These are phyloP conservation scores for Oleoguttula mirabilis DNA, from an alignment of 495 filamentous ascomycete genomes.

Conservation along the genomic window DNA sequence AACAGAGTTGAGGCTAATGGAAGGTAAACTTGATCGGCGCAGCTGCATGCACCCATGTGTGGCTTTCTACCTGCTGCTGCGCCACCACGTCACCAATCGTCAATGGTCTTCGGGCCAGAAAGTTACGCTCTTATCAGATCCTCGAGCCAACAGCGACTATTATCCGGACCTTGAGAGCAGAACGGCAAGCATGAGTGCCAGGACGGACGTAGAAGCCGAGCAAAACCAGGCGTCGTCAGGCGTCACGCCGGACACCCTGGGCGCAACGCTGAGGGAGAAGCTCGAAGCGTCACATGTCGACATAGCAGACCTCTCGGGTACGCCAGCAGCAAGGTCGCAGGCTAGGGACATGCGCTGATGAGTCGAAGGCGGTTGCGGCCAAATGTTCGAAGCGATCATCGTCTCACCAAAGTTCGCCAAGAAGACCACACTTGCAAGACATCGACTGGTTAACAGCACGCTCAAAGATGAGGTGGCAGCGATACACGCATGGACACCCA, in stretches of 20 bases:
- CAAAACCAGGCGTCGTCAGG: constrained; percentile 34
- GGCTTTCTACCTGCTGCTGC: too few relatives aligned
- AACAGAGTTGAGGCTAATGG: too few relatives aligned
- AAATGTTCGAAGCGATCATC: constrained; percentile 84
- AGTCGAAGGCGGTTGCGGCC: constrained; percentile 79
- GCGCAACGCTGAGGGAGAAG: constrained; percentile 53
- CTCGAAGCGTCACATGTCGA: constrained; percentile 77
- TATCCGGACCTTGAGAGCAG: not conserved
- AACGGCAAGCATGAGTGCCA: not conserved
- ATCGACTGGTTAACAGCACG: constrained; percentile 76
- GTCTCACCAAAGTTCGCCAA: constrained; percentile 78
- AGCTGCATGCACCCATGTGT: too few relatives aligned
- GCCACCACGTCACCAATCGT: too few relatives aligned
- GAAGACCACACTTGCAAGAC: constrained; percentile 76
- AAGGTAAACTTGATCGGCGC: too few relatives aligned
- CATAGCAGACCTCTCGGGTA: constrained; percentile 89
- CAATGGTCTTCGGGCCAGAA: too few relatives aligned
- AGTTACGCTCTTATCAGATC: too few relatives aligned
- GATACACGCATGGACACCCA: constrained; percentile 98
- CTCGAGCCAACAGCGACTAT: too few relatives aligned
- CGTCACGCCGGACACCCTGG: constrained; percentile 59
- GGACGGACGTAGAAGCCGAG: constrained; percentile 37
- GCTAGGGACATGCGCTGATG: not conserved
- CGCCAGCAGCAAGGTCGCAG: constrained; percentile 5
- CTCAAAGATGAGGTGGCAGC: constrained; percentile 86